These are phyloP conservation scores for Microdochium bolleyi DNA, from an alignment of 2,329 filamentous ascomycete genomes.

Conservation along the genomic window DNA sequence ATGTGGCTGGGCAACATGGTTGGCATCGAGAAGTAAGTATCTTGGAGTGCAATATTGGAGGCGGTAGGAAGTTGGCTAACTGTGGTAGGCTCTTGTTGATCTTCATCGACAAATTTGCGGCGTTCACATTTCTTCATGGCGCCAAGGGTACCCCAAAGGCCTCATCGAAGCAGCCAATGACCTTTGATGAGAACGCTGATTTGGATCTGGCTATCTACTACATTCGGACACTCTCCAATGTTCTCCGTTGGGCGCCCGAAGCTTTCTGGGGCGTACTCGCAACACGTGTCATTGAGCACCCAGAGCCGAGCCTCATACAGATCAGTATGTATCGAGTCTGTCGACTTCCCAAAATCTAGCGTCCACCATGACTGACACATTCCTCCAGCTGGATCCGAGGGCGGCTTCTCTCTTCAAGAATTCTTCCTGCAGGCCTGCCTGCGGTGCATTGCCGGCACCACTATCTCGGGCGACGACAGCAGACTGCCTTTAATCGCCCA, in stretches of 20 bases:
- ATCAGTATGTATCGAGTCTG: conserved; percentile 44
- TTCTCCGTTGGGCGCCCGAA: conserved; percentile 61
- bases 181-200: conserved; percentile 53
- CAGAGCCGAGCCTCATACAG: conserved; percentile 30
- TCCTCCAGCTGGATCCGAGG: conserved; percentile 40
- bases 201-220: conserved; percentile 73
- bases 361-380: conserved; percentile 12
- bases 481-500: conserved; percentile 48
- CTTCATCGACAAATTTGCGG: conserved; percentile 49
- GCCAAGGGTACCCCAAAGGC: conserved; percentile 11
- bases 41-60: background rate
- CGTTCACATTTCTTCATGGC: conserved; percentile 43
- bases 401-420: conserved; percentile 55
- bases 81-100: conserved; percentile 48
- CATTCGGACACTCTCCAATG: conserved; percentile 63
- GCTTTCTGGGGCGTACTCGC: conserved; percentile 64
- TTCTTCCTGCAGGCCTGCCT: conserved; percentile 62
- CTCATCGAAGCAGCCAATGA: conserved; percentile 14
- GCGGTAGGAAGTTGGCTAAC: background rate
- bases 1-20: conserved; percentile 69
- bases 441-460: conserved; percentile 45
- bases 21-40: conserved; percentile 52
- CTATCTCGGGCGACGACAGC: conserved; percentile 23
- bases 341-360: conserved; percentile 8
- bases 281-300: conserved; percentile 47